These are phyloP conservation scores for Acanthochlamys bracteata DNA, from an alignment of 106 monocot species.

Conservation along the genomic window DNA sequence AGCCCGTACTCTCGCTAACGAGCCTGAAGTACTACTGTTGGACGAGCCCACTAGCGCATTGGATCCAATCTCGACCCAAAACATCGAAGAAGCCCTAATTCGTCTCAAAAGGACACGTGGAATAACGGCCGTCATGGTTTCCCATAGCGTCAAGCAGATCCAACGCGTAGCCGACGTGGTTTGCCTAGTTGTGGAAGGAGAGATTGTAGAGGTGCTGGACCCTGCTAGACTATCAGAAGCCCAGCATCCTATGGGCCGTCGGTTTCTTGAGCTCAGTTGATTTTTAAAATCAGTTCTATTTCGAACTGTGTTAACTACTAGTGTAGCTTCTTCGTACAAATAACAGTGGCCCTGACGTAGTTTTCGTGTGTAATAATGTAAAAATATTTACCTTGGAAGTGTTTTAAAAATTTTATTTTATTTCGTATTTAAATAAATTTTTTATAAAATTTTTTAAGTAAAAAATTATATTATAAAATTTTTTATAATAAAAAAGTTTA, in stretches of 20 bases:
- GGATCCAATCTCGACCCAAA: slow-evolving; percentile 90
- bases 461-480: no score
- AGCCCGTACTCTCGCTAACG: slow-evolving; percentile 86
- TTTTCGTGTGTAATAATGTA: no score
- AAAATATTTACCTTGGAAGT: no score
- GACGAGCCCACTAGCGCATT: slow-evolving; percentile 93
- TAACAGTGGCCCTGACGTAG: no score
- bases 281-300: no score
- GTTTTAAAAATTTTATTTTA: no score
- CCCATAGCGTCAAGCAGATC: slow-evolving; percentile 86
- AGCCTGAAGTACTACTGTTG: slow-evolving; percentile 79
- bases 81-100: slow-evolving; percentile 81
- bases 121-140: slow-evolving; percentile 69
- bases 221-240: slow-evolving; percentile 44
- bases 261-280: slow-evolving; percentile 78
- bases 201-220: slow-evolving; percentile 70
- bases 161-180: slow-evolving; percentile 73
- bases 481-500: no score
- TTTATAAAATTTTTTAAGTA: no score
- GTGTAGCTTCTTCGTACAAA: no score
- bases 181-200: slow-evolving; percentile 67
- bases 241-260: slow-evolving; percentile 62
- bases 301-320: no score
- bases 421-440: no score
- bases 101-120: slow-evolving; percentile 44